Base-by-base conservation (phyloP, 331 rosid species). In the Spiraea crenata region DNA sequence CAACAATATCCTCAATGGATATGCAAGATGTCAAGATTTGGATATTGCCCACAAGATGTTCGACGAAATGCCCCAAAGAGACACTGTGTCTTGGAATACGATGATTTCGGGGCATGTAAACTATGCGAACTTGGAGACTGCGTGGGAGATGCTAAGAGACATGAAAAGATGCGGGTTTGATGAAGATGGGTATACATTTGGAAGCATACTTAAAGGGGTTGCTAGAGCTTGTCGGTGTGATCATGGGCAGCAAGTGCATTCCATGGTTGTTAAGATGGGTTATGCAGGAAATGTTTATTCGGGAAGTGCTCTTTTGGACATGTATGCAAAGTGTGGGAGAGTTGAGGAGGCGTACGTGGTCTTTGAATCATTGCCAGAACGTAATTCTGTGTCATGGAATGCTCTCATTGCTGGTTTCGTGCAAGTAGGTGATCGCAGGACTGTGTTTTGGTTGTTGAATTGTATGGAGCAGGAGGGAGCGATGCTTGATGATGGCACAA, bases 311-410 rank as follows among this genome's bases (percentile, higher is more conserved):
- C 96, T 92, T 63, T 51, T 88, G 79, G 98, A 92, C 60, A 88
- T 92, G 98, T 92, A 88, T 82, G 91, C 93, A 9, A 92, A 92
- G 79, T 88, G 98, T 77, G 85, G 77, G 69, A 86, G 84, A 57
- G 76, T 82, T 79, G 91, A 80, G 75, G 91, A 90, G 20, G 98
- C 92, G 0, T 72, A 19, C 59, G 37, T 56, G 63, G 83, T 86
- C 14, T 85, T 92, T 37, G 16, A 50, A 41, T 61, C 52, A 39
- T 79, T 92, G 80, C 88, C 84, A 0, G 82, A 82, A 38, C 82
- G 73, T 14, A 90, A 86, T 47, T 46, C 75, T 9, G 87, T 88
- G 10, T 86, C 96, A 0, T 90, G 98, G 96, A 92, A 92, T 70
- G 85, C 96, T 0, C 70, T 92, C 4, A 84, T 90, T 67, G 83